phyloP scores from a whole-genome alignment of 495 filamentous ascomycete genomes.

The Hypoxylon cercidicola region DNA sequence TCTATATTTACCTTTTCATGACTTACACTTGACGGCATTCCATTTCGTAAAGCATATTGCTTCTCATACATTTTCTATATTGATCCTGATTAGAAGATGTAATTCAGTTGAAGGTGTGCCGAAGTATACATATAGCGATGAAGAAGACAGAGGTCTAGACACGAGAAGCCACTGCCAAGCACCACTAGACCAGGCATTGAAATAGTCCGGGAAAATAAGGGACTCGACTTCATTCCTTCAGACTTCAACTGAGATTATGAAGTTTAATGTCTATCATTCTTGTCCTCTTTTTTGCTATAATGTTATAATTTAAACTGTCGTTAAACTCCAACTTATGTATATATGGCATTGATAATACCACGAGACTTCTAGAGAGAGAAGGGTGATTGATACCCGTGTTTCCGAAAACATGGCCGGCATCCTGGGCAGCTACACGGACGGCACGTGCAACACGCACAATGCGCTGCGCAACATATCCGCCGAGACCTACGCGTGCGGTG shows the following conservation, averaged over 20 bases:
- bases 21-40: too few species aligned
- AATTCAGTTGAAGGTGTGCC: not conserved
- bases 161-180: constrained; percentile 7
- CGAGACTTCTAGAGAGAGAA: not conserved
- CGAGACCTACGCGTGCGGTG: constrained; percentile 37
- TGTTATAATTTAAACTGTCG: not conserved
- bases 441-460: constrained; percentile 43
- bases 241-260: not conserved
- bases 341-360: not conserved
- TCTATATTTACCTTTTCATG: too few species aligned
- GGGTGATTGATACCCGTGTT: not conserved
- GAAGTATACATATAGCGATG: not conserved
- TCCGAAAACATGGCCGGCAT: constrained; percentile 28
- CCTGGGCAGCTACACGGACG: constrained; percentile 22
- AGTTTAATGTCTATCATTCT: not conserved
- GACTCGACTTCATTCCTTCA: not conserved
- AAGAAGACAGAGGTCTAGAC: not conserved
- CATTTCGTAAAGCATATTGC: too few species aligned
- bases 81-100: too few species aligned
- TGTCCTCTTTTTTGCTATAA: not conserved
- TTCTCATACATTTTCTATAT: too few species aligned
- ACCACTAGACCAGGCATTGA: not conserved
- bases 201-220: not conserved
- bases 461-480: constrained; percentile 38
- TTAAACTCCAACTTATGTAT: not conserved